Evolutionary conservation across 176 grass and related monocot species (phyloP).

Genomic region (Calamus simplicifolius): DNA sequence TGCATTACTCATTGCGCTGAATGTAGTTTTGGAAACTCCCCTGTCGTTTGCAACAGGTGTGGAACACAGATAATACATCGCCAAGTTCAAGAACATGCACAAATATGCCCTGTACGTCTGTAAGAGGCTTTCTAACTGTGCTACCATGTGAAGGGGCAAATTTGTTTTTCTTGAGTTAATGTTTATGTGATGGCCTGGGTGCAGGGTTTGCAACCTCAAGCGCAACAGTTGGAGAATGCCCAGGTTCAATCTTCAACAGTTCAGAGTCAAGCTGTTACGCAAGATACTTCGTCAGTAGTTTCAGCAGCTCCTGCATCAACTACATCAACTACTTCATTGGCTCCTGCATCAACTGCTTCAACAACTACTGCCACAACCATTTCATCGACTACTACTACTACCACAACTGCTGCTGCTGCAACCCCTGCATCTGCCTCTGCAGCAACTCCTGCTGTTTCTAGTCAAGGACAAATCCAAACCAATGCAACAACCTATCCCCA

Average conservation of each 20-base stretch:
- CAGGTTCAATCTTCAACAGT: slow-evolving; percentile 25
- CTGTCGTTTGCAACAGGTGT: slow-evolving; percentile 91
- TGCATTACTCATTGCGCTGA: slow-evolving; percentile 53
- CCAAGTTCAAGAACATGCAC: slow-evolving; percentile 97
- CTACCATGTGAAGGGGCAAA: neutral
- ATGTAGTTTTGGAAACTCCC: slow-evolving; percentile 81
- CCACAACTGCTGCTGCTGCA: slow-evolving; percentile 8
- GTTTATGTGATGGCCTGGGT: neutral
- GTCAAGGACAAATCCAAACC: slow-evolving; percentile 25
- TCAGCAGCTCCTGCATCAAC: slow-evolving; percentile 15
- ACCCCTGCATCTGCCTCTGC: slow-evolving; percentile 10
- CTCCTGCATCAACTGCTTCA: slow-evolving; percentile 8
- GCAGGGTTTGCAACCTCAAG: slow-evolving; percentile 64
- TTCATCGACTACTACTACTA: slow-evolving; percentile 17
- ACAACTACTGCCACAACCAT: slow-evolving; percentile 15
- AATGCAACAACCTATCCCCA: slow-evolving; percentile 20
- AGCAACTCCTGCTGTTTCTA: slow-evolving; percentile 27
- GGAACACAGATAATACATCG: slow-evolving; percentile 81
- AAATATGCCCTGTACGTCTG: slow-evolving; percentile 76
- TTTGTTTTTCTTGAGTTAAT: slow-evolving; percentile 12
- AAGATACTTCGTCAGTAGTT: slow-evolving; percentile 34
- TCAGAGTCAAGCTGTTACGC: slow-evolving; percentile 30
- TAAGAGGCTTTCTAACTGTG: neutral
- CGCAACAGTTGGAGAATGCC: slow-evolving; percentile 43
- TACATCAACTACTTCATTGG: slow-evolving; percentile 14